Evolutionary conservation across 2,329 filamentous ascomycete species (phyloP).

Genomic region (Arachnomyces sp.): DNA sequence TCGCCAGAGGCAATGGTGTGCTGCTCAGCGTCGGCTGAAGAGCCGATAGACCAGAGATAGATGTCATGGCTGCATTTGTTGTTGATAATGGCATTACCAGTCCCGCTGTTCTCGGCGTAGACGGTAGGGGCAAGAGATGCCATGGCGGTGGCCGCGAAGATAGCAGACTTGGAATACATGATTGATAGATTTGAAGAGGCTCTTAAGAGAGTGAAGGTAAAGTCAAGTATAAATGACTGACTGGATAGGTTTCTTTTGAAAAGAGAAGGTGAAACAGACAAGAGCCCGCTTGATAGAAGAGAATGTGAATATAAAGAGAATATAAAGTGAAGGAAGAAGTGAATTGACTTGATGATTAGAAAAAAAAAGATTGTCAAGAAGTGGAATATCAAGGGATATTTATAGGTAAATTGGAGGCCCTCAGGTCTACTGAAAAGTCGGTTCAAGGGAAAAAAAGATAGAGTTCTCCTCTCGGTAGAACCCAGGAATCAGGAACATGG

Average conservation of each 20-base stretch:
- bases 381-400: slow-evolving; percentile 8
- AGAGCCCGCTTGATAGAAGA: slow-evolving; percentile 4
- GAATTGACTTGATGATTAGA: slow-evolving; percentile 2
- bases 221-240: slow-evolving; percentile 1
- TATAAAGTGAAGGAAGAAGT: slow-evolving; percentile 6
- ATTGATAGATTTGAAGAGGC: slow-evolving; percentile 16
- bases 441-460: too few species aligned
- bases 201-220: slow-evolving; percentile 3
- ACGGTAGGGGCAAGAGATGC: slow-evolving; percentile 23
- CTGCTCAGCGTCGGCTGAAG: slow-evolving; percentile 25
- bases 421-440: too few species aligned
- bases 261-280: slow-evolving; percentile 2
- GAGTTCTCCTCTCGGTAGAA: too few species aligned
- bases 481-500: too few species aligned
- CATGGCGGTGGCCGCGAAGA: slow-evolving; percentile 22
- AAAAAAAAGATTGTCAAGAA: slow-evolving; percentile 1
- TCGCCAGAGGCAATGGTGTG: slow-evolving; percentile 27
- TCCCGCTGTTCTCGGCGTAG: slow-evolving; percentile 14
- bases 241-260: slow-evolving; percentile 1
- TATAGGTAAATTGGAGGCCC: slow-evolving; percentile 9
- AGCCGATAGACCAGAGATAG: slow-evolving; percentile 35
- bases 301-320: slow-evolving; percentile 4
- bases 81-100: slow-evolving; percentile 25
- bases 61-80: slow-evolving; percentile 30
- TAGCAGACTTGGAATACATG: slow-evolving; percentile 31